Conservation (phyloP, 331 rosid genomes). For the Phaseolus coccineus region DNA sequence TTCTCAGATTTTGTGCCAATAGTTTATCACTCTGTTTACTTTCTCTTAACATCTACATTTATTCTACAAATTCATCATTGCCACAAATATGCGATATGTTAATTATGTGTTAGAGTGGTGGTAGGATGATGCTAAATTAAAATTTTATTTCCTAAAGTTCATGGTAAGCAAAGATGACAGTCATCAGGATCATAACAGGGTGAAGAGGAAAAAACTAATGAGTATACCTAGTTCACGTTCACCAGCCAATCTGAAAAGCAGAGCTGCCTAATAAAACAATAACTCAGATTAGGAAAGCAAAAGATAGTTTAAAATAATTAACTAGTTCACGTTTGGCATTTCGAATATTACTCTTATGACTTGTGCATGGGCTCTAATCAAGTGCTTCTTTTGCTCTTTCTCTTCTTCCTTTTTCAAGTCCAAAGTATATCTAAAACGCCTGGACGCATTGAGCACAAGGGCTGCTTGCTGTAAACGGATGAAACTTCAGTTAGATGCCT, state of each 20-base stretch:
- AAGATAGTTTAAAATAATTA: constrained; percentile 14
- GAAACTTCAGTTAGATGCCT: constrained; percentile 46
- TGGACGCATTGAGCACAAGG: constrained; percentile 89
- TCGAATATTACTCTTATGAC: constrained; percentile 82
- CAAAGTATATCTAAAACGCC: constrained; percentile 93
- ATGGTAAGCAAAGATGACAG: constrained; percentile 19
- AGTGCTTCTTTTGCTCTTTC: constrained; percentile 65
- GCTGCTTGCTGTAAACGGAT: constrained; percentile 86
- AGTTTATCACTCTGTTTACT: not conserved
- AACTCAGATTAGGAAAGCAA: constrained; percentile 46
- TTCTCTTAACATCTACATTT: constrained; percentile 19
- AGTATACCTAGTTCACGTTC: constrained; percentile 78
- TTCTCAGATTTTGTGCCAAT: constrained; percentile 2
- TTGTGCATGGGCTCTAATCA: constrained; percentile 98
- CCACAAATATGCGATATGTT: not conserved
- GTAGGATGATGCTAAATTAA: not conserved
- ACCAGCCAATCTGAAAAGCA: constrained; percentile 93
- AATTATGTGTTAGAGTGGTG: constrained; percentile 12
- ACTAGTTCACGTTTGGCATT: constrained; percentile 12
- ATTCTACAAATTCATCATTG: constrained; percentile 2
- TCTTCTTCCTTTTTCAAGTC: constrained; percentile 84
- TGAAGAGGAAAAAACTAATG: not conserved
- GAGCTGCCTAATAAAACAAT: constrained; percentile 76
- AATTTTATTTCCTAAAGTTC: constrained; percentile 11
- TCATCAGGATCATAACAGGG: constrained; percentile 26